These are phyloP conservation scores for Blastocrithidia nonstop DNA, from an alignment of 208 protist genomes.

Conservation along the genomic window DNA sequence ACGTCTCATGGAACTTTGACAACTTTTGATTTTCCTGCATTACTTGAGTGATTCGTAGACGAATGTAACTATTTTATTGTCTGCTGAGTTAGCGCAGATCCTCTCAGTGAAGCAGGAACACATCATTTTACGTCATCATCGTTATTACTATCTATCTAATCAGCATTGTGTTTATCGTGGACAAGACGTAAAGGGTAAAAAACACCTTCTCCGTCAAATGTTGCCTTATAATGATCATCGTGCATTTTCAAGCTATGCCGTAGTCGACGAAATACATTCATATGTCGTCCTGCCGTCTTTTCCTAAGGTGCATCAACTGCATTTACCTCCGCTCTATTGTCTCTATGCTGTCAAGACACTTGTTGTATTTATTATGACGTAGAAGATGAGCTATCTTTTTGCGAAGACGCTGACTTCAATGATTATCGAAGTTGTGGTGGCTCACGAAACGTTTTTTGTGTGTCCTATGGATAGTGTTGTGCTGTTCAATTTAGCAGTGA, in stretches of 20 bases:
- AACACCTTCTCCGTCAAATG: constrained; percentile 77
- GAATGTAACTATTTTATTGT: no score
- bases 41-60: no score
- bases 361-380: not conserved
- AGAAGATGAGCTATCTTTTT: not conserved
- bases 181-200: constrained; percentile 67
- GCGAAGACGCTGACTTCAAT: not conserved
- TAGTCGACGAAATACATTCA: constrained; percentile 45
- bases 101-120: no score
- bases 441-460: constrained; percentile 35
- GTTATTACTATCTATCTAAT: no score
- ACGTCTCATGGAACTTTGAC: constrained; percentile 79
- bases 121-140: no score
- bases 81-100: no score
- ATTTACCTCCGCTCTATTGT: not conserved
- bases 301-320: not conserved
- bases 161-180: no score
- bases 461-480: constrained; percentile 79
- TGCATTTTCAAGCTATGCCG: constrained; percentile 47
- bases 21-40: no score
- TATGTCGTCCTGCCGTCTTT: not conserved
- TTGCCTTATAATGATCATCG: constrained; percentile 57
- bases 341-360: not conserved
- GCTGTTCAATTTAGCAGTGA: constrained; percentile 85
- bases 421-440: constrained; percentile 35